These are phyloP conservation scores for Curvularia hawaiiensis DNA, from an alignment of 2,329 filamentous ascomycete species.

Conservation along the genomic window DNA sequence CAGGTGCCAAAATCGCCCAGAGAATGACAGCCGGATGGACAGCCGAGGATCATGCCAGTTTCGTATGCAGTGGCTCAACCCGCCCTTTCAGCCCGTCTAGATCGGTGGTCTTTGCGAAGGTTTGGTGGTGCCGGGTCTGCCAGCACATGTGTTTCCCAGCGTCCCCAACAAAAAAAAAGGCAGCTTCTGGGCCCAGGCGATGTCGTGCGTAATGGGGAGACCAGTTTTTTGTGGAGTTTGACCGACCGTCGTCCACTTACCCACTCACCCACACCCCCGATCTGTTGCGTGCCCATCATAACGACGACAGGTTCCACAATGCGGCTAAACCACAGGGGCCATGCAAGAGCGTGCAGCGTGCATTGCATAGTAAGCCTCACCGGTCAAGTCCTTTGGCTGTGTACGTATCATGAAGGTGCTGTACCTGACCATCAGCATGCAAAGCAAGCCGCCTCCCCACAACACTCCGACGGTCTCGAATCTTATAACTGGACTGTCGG, in stretches of 20 bases:
- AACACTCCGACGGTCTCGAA: slow-evolving; percentile 12
- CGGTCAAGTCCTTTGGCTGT: slow-evolving; percentile 17
- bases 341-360: slow-evolving; percentile 13
- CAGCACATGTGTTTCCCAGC: not conserved
- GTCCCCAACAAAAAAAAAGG: not conserved
- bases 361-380: slow-evolving; percentile 37
- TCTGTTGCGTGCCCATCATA: slow-evolving; percentile 1
- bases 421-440: not conserved
- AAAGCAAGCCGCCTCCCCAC: slow-evolving; percentile 5
- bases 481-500: slow-evolving; percentile 7
- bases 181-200: not conserved
- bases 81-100: not conserved
- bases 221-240: slow-evolving; percentile 21
- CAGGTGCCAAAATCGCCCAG: not conserved
- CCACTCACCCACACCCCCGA: not conserved
- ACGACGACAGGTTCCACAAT: slow-evolving; percentile 19
- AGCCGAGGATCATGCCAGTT: slow-evolving; percentile 8
- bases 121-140: too few species aligned
- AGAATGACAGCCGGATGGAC: not conserved
- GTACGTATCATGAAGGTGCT: not conserved
- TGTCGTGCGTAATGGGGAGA: slow-evolving; percentile 11
- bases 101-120: not conserved
- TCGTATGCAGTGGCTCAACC: slow-evolving; percentile 2
- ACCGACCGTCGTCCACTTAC: slow-evolving; percentile 21
- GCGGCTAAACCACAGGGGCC: slow-evolving; percentile 17